A percentile compares a stretch with the other conserved stretches of the same genome.
phyloP scores from a whole-genome alignment of 2,329 filamentous ascomycete species.

The Botrytis pseudocinerea region DNA sequence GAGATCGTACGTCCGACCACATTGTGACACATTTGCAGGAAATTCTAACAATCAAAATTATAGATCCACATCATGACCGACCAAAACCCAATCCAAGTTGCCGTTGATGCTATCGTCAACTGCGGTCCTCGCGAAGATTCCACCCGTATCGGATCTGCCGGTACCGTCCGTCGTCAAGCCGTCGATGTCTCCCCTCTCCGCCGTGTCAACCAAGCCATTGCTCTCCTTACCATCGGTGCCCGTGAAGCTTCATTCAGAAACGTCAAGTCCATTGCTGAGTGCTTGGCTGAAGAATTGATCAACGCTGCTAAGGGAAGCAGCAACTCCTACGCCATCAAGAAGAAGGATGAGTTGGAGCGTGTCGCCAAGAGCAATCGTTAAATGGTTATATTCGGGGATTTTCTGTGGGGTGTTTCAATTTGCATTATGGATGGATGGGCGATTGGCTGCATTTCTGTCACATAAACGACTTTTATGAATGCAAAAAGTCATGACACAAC shows the following conservation, averaged over 20 bases:
- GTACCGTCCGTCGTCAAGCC: slow-evolving; percentile 99
- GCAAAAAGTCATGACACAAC: slow-evolving; percentile 24
- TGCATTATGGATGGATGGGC: slow-evolving; percentile 38
- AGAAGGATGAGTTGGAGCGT: slow-evolving; percentile 99
- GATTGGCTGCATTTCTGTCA: slow-evolving; percentile 41
- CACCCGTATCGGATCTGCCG: slow-evolving; percentile 98
- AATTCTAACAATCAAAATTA: slow-evolving; percentile 24
- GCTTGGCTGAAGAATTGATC: slow-evolving; percentile 99
- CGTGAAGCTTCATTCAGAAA: slow-evolving; percentile 99
- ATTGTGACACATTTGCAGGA: slow-evolving; percentile 22
- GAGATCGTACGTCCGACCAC: slow-evolving; percentile 80
- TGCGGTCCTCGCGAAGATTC: slow-evolving; percentile 99
- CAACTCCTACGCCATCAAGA: slow-evolving; percentile 99
- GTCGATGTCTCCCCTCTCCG: slow-evolving; percentile 99
- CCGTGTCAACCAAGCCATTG: slow-evolving; percentile 99
- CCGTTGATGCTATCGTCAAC: slow-evolving; percentile 99
- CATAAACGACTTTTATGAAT: slow-evolving; percentile 33
- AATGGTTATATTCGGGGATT: slow-evolving; percentile 47
- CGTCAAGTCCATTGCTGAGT: slow-evolving; percentile 99
- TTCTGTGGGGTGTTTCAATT: slow-evolving; percentile 39
- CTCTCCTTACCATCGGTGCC: slow-evolving; percentile 97
- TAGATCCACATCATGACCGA: slow-evolving; percentile 99
- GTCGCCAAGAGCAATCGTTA: slow-evolving; percentile 99
- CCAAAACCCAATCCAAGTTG: slow-evolving; percentile 99
- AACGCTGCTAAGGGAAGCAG: slow-evolving; percentile 99